phyloP scores from a whole-genome alignment of 2,329 filamentous ascomycete species.

The Curvularia verruculosa region DNA sequence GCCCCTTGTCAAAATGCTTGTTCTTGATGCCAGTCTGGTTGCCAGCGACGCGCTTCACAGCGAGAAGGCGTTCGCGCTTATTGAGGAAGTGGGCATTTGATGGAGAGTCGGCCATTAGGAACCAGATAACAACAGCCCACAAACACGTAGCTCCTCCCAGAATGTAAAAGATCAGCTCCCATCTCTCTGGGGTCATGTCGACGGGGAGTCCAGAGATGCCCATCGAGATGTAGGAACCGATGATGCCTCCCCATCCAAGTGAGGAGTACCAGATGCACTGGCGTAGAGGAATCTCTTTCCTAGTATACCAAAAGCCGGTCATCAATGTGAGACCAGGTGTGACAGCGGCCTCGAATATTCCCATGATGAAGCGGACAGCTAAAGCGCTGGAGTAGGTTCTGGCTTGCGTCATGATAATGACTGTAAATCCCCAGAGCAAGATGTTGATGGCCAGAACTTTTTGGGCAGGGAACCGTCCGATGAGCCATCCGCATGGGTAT shows the following conservation, averaged over 20 bases:
- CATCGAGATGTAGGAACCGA: conserved; percentile 66
- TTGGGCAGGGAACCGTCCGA: conserved; percentile 49
- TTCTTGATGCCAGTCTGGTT: conserved; percentile 60
- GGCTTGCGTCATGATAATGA: conserved; percentile 45
- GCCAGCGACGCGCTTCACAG: conserved; percentile 50
- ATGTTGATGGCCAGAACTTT: conserved; percentile 42
- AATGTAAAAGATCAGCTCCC: conserved; percentile 64
- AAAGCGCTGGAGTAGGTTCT: conserved; percentile 40
- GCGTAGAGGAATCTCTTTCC: conserved; percentile 65
- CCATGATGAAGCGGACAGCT: conserved; percentile 51
- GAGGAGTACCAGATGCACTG: conserved; percentile 53
- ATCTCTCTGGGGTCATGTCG: conserved; percentile 14
- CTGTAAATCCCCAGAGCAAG: conserved; percentile 45
- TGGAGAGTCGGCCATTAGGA: conserved; percentile 60
- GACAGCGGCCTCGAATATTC: conserved; percentile 56
- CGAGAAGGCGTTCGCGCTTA: conserved; percentile 26
- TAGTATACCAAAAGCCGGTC: conserved; percentile 70
- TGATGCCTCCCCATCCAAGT: conserved; percentile 62
- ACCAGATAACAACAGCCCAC: conserved; percentile 52
- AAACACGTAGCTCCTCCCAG: conserved; percentile 49
- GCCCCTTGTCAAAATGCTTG: conserved; percentile 53
- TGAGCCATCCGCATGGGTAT: conserved; percentile 52
- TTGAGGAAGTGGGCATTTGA: conserved; percentile 33
- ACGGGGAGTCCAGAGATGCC: conserved; percentile 47
- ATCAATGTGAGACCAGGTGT: conserved; percentile 67